Evolutionary conservation across 352 stramenopile species (phyloP).

Genomic region (Hyaloperonospora brassicae): DNA sequence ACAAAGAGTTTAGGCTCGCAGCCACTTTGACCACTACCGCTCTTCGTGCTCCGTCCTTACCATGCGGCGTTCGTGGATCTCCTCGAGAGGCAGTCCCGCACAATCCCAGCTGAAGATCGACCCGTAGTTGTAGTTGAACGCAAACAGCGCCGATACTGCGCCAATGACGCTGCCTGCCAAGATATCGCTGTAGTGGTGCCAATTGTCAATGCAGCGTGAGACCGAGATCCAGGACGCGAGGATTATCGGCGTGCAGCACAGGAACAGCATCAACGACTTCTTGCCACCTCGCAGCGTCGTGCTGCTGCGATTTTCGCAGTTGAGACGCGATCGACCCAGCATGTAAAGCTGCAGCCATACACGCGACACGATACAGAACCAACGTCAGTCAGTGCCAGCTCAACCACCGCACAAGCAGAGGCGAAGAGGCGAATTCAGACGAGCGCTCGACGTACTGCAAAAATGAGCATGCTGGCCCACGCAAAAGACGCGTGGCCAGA

Average conservation of each 20-base stretch:
- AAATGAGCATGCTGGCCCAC: conserved; percentile 63
- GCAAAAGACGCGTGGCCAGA: conserved; percentile 72
- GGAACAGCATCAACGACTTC: conserved; percentile 59
- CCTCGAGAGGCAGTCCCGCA: conserved; percentile 47
- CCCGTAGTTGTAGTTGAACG: conserved; percentile 64
- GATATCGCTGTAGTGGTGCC: conserved; percentile 79
- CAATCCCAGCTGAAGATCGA: conserved; percentile 56
- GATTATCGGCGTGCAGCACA: conserved; percentile 53
- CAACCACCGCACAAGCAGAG: too few species aligned
- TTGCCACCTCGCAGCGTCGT: conserved; percentile 39
- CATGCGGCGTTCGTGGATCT: conserved; percentile 39
- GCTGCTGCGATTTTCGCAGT: conserved; percentile 48
- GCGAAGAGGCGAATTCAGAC: not conserved
- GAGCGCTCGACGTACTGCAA: conserved; percentile 39
- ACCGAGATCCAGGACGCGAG: conserved; percentile 64
- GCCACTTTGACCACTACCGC: not conserved
- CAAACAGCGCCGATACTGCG: conserved; percentile 31
- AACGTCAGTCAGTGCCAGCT: not conserved
- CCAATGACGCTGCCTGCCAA: conserved; percentile 59
- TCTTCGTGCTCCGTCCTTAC: conserved; percentile 22
- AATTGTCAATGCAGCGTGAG: conserved; percentile 77
- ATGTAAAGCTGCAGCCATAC: conserved; percentile 42
- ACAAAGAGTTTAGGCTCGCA: too few species aligned
- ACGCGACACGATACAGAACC: not conserved
- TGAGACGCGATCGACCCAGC: conserved; percentile 58